These are phyloP conservation scores for Cyanidioschyzon merolae DNA, from an alignment of 23 red algal species.

Conservation along the genomic window DNA sequence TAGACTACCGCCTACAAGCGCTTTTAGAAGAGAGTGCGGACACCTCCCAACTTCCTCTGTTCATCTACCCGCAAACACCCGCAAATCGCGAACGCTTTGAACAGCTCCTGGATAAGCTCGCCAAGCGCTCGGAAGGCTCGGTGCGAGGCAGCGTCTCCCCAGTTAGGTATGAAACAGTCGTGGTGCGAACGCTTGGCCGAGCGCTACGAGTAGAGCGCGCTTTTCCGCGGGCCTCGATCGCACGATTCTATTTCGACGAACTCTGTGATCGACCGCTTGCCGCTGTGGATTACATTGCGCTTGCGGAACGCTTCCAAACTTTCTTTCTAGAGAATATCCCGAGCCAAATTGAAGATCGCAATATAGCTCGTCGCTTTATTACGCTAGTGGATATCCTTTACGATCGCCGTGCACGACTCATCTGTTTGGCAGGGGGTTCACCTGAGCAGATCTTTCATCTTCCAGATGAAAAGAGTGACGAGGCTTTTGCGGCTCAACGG, in stretches of 20 bases:
- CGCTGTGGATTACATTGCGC: conserved; percentile 53
- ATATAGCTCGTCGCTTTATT: conserved; percentile 78
- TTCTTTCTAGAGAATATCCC: conserved; percentile 69
- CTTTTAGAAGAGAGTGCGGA: conserved; percentile 8
- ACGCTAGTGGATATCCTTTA: conserved; percentile 81
- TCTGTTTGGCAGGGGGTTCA: conserved; percentile 20
- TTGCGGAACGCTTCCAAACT: conserved; percentile 40
- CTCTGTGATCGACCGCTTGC: conserved; percentile 77
- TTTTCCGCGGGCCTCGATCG: conserved; percentile 18
- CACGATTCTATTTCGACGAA: conserved; percentile 46
- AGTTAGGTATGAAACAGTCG: background rate
- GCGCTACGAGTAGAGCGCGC: conserved; percentile 5
- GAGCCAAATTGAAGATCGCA: conserved; percentile 45
- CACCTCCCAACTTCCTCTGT: background rate
- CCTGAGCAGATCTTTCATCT: background rate
- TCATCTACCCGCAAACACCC: background rate
- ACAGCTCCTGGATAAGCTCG: conserved; percentile 6
- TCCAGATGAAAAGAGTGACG: conserved; percentile 12
- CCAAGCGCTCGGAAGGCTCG: background rate
- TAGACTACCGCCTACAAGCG: conserved; percentile 46
- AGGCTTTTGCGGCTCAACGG: conserved; percentile 40
- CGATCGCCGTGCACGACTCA: conserved; percentile 44
- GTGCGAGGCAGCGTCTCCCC: background rate
- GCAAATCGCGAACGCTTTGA: background rate
- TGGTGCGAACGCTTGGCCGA: conserved; percentile 5